Base-by-base conservation (phyloP, 306 rosid genomes). In the Rosa lucieae region DNA sequence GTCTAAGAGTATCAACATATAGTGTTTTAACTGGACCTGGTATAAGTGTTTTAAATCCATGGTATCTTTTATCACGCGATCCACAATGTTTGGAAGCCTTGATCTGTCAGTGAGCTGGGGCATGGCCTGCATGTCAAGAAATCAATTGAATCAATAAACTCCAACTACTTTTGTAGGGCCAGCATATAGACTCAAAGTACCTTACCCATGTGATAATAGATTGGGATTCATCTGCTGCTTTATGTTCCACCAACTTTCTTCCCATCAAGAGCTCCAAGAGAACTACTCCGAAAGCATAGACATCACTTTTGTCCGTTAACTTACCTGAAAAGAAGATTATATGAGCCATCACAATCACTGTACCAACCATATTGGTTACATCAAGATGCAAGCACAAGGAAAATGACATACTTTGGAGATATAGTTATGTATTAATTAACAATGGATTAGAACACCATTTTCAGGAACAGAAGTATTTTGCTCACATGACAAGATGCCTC, bases 31-130 rank as follows among this genome's bases (percentile, higher is more conserved):
- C 78, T 51, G 66, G 71, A 94, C 97, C 94, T 95, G 99, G 79
- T 91, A 95, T 75, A 95, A 86, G 87, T 94, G 99, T 84, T 92
- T 95, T 81, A 91, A 85, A 88, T 92, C 99, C 97, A 95, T 95
- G 3, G 93, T 90, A 82, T 92, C 44, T 87, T 61, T 84, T 63
- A 95, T 95, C 78, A 85, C 90, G 43, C 86, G 90, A 90, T 95
- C 99, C 56, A 95, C 81, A 79, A 91, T 80, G 79, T 83, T 90
- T 39, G 92, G 97, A 83, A 95, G 97, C 86, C 89, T 91, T 23
- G 92, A 85, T 83, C 99, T 84, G 82, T 95, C 96, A 2, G 94
- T 90, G 73, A 95, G 90, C 83, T 92, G 98, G 70, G 97, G 97
- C 89, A 92, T 89, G 73, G 99, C 99, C 99, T 95, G 86, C 88